Percentiles rank a stretch among this genome's conserved stretches.
Conservation (phyloP, 345 rosid genomes). For the Angophora floribunda region DNA sequence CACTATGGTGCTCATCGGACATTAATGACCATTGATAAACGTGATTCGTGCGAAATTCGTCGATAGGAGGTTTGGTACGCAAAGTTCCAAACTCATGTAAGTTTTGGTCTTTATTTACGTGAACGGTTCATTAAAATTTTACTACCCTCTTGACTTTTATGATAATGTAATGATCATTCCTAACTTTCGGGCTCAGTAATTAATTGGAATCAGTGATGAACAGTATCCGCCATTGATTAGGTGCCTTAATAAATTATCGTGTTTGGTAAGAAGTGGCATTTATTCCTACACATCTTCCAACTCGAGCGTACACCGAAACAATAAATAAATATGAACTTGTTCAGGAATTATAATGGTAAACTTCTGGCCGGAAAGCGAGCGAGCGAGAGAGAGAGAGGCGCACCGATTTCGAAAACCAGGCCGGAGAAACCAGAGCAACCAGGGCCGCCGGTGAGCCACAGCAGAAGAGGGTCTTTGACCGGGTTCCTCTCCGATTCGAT, state of each 20-base stretch:
- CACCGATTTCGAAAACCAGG: conserved; percentile 28
- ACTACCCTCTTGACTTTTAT: background rate
- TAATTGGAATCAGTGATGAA: background rate
- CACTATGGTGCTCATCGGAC: background rate
- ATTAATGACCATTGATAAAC: background rate
- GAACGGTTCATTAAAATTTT: background rate
- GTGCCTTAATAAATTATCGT: background rate
- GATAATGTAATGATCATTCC: background rate
- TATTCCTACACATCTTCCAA: background rate
- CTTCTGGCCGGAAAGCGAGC: background rate
- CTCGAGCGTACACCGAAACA: background rate
- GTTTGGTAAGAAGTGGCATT: background rate
- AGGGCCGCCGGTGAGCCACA: conserved; percentile 37
- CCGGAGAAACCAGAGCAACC: conserved; percentile 39
- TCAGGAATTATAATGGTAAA: background rate
- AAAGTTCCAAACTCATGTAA: background rate
- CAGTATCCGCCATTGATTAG: background rate
- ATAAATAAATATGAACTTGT: background rate
- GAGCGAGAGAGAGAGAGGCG: background rate
- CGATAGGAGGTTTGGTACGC: background rate
- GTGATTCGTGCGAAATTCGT: background rate
- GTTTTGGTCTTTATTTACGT: background rate
- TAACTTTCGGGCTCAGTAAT: background rate
- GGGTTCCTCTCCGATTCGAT: conserved; percentile 28
- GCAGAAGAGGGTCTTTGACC: conserved; percentile 14